phyloP scores from a whole-genome alignment of 169 alveolate genomes.

The Plasmodium cynomolgi region DNA sequence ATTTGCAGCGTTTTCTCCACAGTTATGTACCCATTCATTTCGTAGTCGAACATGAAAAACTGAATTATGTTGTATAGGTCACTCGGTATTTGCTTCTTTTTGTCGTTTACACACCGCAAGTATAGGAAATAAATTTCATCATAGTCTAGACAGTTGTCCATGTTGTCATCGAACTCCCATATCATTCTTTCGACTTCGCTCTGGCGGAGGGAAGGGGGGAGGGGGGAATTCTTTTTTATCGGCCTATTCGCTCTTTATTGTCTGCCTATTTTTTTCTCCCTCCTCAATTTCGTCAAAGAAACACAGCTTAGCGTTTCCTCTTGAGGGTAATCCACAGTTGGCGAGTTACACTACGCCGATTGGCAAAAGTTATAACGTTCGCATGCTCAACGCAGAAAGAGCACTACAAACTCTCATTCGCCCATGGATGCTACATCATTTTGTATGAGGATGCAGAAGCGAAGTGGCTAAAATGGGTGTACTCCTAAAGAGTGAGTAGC shows the following conservation, averaged over 20 bases:
- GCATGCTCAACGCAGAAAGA: neutral
- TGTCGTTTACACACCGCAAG: conserved; percentile 62
- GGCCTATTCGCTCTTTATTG: neutral
- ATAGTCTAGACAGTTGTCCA: conserved; percentile 71
- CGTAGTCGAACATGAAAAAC: conserved; percentile 69
- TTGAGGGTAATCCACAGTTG: neutral
- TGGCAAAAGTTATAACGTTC: neutral
- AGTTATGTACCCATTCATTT: conserved; percentile 74
- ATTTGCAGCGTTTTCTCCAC: conserved; percentile 70
- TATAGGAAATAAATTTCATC: conserved; percentile 70
- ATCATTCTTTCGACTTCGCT: conserved; percentile 73
- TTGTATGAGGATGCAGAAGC: neutral
- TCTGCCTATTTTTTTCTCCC: neutral
- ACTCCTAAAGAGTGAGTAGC: neutral
- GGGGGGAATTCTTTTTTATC: neutral
- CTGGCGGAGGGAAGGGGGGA: conserved; percentile 13
- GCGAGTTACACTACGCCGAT: neutral
- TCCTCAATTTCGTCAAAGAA: neutral
- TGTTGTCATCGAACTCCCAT: conserved; percentile 71
- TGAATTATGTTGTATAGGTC: conserved; percentile 69
- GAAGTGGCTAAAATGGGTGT: neutral
- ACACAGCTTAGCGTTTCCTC: neutral
- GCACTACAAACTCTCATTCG: neutral
- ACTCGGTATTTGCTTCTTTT: conserved; percentile 66
- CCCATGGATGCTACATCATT: neutral